These are phyloP conservation scores for Coffea canephora DNA, from an alignment of 257 asterid genomes.

Conservation along the genomic window DNA sequence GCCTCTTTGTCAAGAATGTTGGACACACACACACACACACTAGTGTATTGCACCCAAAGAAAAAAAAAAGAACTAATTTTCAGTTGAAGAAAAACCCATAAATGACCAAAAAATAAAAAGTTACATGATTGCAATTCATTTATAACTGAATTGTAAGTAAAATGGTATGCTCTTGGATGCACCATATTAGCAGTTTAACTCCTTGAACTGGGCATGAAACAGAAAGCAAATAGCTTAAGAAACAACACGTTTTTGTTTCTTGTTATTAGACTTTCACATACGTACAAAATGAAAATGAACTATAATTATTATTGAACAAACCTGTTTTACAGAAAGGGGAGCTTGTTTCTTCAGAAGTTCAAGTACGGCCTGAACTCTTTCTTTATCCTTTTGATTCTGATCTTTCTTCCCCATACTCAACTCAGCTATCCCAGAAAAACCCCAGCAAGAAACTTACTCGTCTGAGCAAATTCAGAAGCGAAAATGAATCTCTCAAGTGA, in stretches of 20 bases:
- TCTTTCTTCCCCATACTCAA: slow-evolving; percentile 65
- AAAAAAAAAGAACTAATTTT: background rate
- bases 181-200: no score
- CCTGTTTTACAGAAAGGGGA: slow-evolving; percentile 86
- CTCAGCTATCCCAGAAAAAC: slow-evolving; percentile 17
- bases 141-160: background rate
- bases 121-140: background rate
- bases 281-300: background rate
- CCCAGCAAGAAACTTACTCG: background rate
- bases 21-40: background rate
- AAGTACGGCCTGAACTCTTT: slow-evolving; percentile 62
- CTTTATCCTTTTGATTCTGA: slow-evolving; percentile 55
- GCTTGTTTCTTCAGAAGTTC: slow-evolving; percentile 68
- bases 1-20: background rate
- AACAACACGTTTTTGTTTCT: background rate
- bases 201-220: no score
- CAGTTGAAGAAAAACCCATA: background rate
- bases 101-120: background rate
- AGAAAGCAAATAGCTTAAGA: no score
- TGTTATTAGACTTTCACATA: background rate
- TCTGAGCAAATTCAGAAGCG: background rate
- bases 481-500: slow-evolving; percentile 26
- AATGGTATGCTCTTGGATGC: no score
- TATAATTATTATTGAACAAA: slow-evolving; percentile 8
- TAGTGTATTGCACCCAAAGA: background rate